Evolutionary conservation across 495 filamentous ascomycete species (phyloP).

Genomic region (Tuber microsphaerosporum): DNA sequence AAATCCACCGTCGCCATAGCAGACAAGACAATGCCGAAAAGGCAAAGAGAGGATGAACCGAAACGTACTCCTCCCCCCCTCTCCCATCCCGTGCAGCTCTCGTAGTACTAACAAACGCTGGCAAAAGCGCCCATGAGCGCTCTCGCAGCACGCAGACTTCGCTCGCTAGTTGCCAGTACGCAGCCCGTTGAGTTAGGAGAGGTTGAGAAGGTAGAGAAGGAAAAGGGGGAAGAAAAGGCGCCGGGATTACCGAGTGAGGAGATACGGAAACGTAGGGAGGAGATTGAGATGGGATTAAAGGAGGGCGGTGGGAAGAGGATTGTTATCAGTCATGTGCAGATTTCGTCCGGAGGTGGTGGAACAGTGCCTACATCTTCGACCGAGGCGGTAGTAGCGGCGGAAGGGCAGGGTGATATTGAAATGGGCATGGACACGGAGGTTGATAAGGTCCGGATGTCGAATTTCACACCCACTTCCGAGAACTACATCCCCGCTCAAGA

Average conservation of each 20-base stretch:
- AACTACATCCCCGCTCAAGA: conserved; percentile 28
- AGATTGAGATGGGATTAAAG: conserved; percentile 23
- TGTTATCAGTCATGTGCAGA: not conserved
- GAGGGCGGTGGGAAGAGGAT: conserved; percentile 3
- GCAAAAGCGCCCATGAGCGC: conserved; percentile 25
- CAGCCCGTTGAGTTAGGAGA: conserved; percentile 5
- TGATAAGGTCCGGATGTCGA: conserved; percentile 37
- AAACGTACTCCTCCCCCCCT: conserved; percentile 1
- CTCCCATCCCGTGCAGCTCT: not conserved
- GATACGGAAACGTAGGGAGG: conserved; percentile 7
- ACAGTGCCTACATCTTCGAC: not conserved
- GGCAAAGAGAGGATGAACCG: conserved; percentile 18
- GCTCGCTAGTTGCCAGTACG: not conserved
- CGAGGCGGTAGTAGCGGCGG: not conserved
- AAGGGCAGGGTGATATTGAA: conserved; percentile 15
- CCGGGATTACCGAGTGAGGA: not conserved
- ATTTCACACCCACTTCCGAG: conserved; percentile 34
- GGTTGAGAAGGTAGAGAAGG: conserved; percentile 3
- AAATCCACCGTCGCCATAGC: conserved; percentile 6
- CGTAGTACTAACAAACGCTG: conserved; percentile 5
- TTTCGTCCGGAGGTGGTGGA: not conserved
- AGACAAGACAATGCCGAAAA: conserved; percentile 30
- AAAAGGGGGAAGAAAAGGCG: not conserved
- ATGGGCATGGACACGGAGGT: conserved; percentile 25
- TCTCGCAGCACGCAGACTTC: conserved; percentile 31